Evolutionary conservation across 2,329 filamentous ascomycete genomes (phyloP).

Genomic region (Didymella glomerata): DNA sequence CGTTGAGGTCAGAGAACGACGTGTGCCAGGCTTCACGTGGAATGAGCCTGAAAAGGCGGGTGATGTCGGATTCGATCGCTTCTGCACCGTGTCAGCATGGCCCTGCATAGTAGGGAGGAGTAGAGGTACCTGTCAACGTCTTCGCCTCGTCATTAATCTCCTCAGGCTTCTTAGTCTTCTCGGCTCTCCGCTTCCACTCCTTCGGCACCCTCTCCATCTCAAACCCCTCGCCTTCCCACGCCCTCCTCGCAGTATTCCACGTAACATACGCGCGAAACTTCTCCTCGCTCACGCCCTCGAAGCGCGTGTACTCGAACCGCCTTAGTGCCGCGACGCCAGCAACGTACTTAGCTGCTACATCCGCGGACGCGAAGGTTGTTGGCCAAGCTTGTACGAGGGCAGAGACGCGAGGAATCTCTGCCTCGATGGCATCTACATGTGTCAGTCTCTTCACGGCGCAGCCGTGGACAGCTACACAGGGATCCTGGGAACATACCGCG

Average conservation of each 20-base stretch:
- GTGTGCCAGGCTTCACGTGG: background rate
- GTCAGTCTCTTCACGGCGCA: too few species aligned
- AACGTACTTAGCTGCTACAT: constrained; percentile 7
- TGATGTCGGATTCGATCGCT: constrained; percentile 6
- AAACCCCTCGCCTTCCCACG: background rate
- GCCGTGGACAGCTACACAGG: too few species aligned
- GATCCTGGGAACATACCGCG: background rate
- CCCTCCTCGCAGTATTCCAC: constrained; percentile 6
- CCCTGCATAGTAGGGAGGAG: background rate
- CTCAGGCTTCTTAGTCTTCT: background rate
- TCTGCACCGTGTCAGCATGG: constrained; percentile 1
- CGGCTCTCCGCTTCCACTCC: background rate
- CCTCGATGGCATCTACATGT: constrained; percentile 8
- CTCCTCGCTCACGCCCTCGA: constrained; percentile 1
- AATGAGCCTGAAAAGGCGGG: background rate
- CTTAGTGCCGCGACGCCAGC: background rate
- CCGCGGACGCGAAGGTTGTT: background rate
- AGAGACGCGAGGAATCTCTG: background rate
- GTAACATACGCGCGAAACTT: constrained; percentile 11
- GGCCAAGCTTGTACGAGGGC: constrained; percentile 1
- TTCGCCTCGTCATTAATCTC: background rate
- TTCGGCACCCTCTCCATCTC: background rate
- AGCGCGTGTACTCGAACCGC: background rate
- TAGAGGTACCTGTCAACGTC: background rate
- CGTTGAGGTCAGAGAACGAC: constrained; percentile 10